Evolutionary conservation across 257 asterid genomes (phyloP).

Genomic region (Fraxinus pennsylvanica): DNA sequence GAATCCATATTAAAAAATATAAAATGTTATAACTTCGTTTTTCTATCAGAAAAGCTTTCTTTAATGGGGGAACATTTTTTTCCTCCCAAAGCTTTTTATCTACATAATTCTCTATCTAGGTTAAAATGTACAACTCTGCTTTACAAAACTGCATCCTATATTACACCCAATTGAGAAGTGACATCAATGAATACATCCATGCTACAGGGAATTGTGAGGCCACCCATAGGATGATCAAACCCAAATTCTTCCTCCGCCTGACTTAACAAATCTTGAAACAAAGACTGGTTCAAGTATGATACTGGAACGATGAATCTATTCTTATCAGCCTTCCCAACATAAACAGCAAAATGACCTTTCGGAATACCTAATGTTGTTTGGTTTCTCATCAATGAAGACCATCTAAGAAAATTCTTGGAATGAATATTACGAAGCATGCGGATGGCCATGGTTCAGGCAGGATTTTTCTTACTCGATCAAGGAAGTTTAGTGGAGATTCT

Average conservation of each 20-base stretch:
- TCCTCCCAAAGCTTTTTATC: not conserved
- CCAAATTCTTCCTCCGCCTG: constrained; percentile 19
- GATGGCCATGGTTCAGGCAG: too few relatives aligned
- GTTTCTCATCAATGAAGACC: too few relatives aligned
- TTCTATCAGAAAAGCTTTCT: not conserved
- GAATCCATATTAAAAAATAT: constrained; percentile 18
- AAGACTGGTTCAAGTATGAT: constrained; percentile 52
- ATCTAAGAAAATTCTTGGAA: too few relatives aligned
- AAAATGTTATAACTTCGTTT: not conserved
- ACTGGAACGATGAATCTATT: constrained; percentile 45
- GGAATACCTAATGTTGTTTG: too few relatives aligned
- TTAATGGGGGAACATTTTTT: not conserved
- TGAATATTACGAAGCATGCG: too few relatives aligned
- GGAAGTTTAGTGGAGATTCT: too few relatives aligned
- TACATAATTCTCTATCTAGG: not conserved
- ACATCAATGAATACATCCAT: constrained; percentile 47
- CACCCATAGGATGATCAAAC: constrained; percentile 43
- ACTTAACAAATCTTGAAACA: constrained; percentile 47
- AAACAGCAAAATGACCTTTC: not conserved
- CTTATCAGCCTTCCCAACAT: constrained; percentile 36
- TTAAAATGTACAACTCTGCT: not conserved
- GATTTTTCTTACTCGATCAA: too few relatives aligned
- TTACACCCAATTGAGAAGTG: constrained; percentile 32
- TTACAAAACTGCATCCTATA: not conserved
- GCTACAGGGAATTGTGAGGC: constrained; percentile 48